These are phyloP conservation scores for Hypoxylon fuscum DNA, from an alignment of 495 filamentous ascomycete genomes.

Conservation along the genomic window DNA sequence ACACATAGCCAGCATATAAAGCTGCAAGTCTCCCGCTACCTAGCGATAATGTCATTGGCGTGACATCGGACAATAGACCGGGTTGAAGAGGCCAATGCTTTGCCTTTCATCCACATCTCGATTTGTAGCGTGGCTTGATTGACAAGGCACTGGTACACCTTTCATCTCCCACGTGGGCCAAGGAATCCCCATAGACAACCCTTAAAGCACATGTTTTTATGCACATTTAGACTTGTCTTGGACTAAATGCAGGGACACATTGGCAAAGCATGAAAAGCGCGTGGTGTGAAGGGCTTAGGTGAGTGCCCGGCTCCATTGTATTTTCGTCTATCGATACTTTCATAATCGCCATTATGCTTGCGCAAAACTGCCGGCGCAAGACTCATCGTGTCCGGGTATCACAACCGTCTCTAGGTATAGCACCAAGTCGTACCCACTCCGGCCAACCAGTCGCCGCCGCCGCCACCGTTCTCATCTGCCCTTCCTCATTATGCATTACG, in stretches of 20 bases:
- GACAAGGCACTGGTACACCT: no score
- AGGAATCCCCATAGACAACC: no score
- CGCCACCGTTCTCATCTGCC: not conserved
- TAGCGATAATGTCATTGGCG: not conserved
- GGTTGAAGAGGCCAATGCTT: no score
- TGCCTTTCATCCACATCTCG: no score
- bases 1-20: not conserved
- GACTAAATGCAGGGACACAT: not conserved
- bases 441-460: not conserved
- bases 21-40: not conserved
- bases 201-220: no score
- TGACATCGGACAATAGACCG: no score
- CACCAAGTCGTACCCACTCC: not conserved
- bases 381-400: no score
- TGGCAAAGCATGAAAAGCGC: not conserved
- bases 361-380: not conserved
- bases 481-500: no score
- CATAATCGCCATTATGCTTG: constrained; percentile 9
- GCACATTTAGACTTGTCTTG: no score
- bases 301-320: constrained; percentile 6
- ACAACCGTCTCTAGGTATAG: not conserved
- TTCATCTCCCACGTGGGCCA: no score
- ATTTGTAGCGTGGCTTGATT: no score
- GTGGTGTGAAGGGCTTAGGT: constrained; percentile 6
- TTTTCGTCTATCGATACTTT: constrained; percentile 15